Base-by-base conservation (phyloP, 345 rosid genomes). In the Eucalyptus tenuipes region DNA sequence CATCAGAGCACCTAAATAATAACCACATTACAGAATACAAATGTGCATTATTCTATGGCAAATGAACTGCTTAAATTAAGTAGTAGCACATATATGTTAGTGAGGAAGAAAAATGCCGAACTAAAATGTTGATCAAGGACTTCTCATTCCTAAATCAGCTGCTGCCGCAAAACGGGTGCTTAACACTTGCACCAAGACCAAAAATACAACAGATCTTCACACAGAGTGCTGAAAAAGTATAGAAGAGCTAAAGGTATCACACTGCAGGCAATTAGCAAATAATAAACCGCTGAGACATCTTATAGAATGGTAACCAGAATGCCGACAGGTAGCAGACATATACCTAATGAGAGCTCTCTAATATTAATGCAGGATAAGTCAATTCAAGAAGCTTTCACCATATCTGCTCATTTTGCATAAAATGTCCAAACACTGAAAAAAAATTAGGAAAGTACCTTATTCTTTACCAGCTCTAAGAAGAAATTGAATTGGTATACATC, bases 401-500 rank as follows among this genome's bases (percentile, higher is more conserved):
- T 37, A 37, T 20, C 45, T 37, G 47, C 47, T 75, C 24, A 37
- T 71, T 71, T 71, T 17, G 44, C 40, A 37, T 64, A 33, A 71
- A 33, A 71, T 71, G 47, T 75, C 82, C 82, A 18, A 20, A 75
- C 27, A 37, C 47, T 75, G 45, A 37, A 75, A 17, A 86, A 71
- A 85, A 87, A 89, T 45, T 49, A 86, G 81, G 40, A 37, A 87
- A 37, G 59, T 94, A 96, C 99, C 99, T 97, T 95, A 75, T 94
- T 93, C 87, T 93, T 93, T 84, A 92, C 92, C 87, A 97, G 88
- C 89, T 98, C 97, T 40, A 95, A 90, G 92, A 98, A 98, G 95
- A 96, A 98, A 90, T 96, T 96, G 94, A 98, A 98, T 92, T 98
- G 99, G 95, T 96, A 97, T 55, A 95, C 98, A 91, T 98, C 99